phyloP scores from a whole-genome alignment of 2,329 filamentous ascomycete genomes.

The Nothophaeocryptopus gaeumannii region DNA sequence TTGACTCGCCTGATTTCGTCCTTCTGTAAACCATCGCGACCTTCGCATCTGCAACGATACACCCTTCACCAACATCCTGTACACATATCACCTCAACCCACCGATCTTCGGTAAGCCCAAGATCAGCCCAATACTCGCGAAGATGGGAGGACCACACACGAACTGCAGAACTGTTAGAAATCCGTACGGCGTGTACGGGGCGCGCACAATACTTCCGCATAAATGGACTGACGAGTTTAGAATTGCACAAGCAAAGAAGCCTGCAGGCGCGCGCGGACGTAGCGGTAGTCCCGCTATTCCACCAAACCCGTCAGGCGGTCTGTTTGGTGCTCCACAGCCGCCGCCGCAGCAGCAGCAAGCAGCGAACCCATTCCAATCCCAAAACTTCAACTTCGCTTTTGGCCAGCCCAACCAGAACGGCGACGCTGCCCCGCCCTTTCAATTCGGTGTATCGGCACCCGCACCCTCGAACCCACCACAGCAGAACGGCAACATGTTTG shows the following conservation, averaged over 20 bases:
- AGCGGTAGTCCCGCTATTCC: conserved; percentile 18
- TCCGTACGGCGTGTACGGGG: too few relatives aligned
- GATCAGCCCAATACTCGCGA: too few relatives aligned
- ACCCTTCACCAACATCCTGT: too few relatives aligned
- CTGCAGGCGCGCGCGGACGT: conserved; percentile 13
- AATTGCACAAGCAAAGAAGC: conserved; percentile 18
- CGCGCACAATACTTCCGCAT: too few relatives aligned
- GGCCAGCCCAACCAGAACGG: conserved; percentile 13
- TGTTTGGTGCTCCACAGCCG: conserved; percentile 5
- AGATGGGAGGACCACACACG: too few relatives aligned
- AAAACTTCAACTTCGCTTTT: conserved; percentile 17
- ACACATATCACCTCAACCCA: background rate
- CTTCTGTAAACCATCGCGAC: too few relatives aligned
- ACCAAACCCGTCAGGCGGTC: conserved; percentile 1
- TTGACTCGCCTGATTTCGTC: too few relatives aligned
- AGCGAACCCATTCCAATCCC: conserved; percentile 10
- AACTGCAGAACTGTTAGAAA: too few relatives aligned
- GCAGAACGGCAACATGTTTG: conserved; percentile 19
- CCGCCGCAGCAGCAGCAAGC: conserved; percentile 11
- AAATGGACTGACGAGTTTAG: conserved; percentile 12
- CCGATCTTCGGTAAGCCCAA: too few relatives aligned
- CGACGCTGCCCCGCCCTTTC: conserved; percentile 7
- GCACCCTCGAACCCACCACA: conserved; percentile 13
- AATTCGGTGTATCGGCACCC: conserved; percentile 17
- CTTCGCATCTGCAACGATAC: too few relatives aligned